A percentile compares a stretch with the other conserved stretches of the same genome.
Evolutionary conservation across 176 grass and related monocot genomes (phyloP).

Genomic region (Metroxylon sagu): DNA sequence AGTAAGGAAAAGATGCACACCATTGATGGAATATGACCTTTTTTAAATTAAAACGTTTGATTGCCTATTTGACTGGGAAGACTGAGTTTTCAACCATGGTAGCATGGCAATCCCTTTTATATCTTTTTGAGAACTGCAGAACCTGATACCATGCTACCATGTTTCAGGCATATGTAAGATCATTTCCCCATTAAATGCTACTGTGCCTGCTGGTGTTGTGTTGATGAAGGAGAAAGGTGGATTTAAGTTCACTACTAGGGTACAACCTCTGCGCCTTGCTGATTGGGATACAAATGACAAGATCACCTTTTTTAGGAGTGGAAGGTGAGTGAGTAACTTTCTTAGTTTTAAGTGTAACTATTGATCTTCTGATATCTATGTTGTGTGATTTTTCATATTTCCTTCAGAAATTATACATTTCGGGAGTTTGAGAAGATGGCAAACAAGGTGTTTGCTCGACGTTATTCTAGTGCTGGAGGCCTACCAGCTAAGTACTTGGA

Average conservation of each 20-base stretch:
- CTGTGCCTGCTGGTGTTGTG: not conserved
- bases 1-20: no score
- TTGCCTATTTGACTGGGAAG: no score
- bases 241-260: no score
- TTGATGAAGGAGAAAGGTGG: no score
- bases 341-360: constrained; percentile 35
- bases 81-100: no score
- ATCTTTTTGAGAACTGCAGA: not conserved
- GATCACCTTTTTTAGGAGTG: constrained; percentile 6
- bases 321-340: constrained; percentile 34
- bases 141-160: not conserved
- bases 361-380: not conserved
- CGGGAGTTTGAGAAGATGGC: constrained; percentile 93
- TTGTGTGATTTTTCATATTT: constrained; percentile 4
- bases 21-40: no score
- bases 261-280: no score
- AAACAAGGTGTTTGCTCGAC: constrained; percentile 78
- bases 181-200: constrained; percentile 51
- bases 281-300: no score
- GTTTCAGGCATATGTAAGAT: constrained; percentile 92
- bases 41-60: no score
- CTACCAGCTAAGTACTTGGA: constrained; percentile 72
- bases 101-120: no score
- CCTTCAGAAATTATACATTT: constrained; percentile 89
- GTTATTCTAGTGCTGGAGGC: constrained; percentile 72